Evolutionary conservation across 495 filamentous ascomycete genomes (phyloP).

Genomic region (Zalerion maritima): DNA sequence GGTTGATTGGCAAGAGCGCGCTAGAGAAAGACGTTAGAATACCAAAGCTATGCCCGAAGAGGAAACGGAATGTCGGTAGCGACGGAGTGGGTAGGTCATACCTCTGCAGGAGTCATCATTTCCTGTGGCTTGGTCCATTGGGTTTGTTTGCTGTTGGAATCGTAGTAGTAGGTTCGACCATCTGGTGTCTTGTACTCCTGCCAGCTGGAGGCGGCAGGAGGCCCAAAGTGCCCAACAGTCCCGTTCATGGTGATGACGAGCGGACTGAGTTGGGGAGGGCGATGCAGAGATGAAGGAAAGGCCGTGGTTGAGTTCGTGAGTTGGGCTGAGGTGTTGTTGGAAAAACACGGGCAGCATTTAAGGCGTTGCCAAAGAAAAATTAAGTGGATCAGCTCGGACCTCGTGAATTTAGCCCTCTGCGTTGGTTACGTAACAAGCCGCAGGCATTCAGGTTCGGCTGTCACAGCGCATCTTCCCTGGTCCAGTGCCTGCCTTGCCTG

Average conservation of each 20-base stretch:
- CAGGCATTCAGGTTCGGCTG: too few species aligned
- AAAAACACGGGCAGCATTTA: too few species aligned
- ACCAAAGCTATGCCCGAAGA: constrained; percentile 4
- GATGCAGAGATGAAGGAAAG: background rate
- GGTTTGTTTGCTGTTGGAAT: constrained; percentile 69
- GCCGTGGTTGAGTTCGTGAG: too few species aligned
- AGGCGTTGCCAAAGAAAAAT: too few species aligned
- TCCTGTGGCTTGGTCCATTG: constrained; percentile 91
- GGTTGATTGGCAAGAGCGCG: constrained; percentile 69
- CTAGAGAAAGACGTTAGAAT: constrained; percentile 24
- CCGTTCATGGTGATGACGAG: constrained; percentile 43
- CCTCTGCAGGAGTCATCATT: constrained; percentile 77
- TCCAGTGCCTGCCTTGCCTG: too few species aligned
- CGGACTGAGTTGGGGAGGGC: background rate
- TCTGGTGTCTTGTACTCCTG: constrained; percentile 71
- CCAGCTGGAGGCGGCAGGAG: constrained; percentile 47
- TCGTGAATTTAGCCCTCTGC: too few species aligned
- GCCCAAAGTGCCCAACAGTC: constrained; percentile 37
- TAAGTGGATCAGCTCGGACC: too few species aligned
- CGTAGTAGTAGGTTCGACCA: constrained; percentile 89
- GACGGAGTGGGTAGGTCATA: constrained; percentile 26
- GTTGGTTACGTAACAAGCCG: too few species aligned
- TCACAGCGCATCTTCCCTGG: too few species aligned
- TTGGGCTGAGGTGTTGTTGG: too few species aligned
- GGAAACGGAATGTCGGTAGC: too few species aligned